Evolutionary conservation across 225 moss, liverwort and hornwort species (phyloP).

Genomic region (Physcomitrium patens): DNA sequence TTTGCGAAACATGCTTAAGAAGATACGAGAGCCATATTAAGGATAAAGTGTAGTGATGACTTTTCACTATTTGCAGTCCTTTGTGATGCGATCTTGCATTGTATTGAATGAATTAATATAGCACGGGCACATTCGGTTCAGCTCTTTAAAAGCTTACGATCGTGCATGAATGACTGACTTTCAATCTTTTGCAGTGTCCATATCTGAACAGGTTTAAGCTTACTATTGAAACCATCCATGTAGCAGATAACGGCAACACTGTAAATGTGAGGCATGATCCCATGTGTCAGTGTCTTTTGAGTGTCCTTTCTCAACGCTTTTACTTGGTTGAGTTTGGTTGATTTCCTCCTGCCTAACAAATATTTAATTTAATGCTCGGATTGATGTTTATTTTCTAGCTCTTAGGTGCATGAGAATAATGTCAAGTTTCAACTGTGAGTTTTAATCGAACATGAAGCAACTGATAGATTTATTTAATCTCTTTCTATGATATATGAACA

Average conservation of each 20-base stretch:
- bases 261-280: conserved; percentile 60
- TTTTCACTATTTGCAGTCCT: not conserved
- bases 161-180: conserved; percentile 32
- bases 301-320: too few species aligned
- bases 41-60: not conserved
- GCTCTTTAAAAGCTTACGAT: not conserved
- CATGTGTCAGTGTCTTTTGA: not conserved
- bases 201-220: conserved; percentile 90
- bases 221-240: conserved; percentile 80
- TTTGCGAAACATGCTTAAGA: conserved; percentile 17
- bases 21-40: not conserved
- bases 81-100: conserved; percentile 1
- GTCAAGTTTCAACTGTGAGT: not conserved
- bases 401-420: not conserved
- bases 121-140: not conserved
- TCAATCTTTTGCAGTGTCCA: conserved; percentile 66
- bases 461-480: not conserved
- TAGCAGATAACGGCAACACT: conserved; percentile 77
- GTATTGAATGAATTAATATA: not conserved
- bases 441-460: not conserved
- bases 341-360: too few species aligned
- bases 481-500: not conserved
- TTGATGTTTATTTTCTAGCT: too few species aligned
- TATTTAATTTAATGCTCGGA: too few species aligned
- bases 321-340: too few species aligned